phyloP scores from a whole-genome alignment of 352 stramenopile species.

The Pseudoperonospora humuli region DNA sequence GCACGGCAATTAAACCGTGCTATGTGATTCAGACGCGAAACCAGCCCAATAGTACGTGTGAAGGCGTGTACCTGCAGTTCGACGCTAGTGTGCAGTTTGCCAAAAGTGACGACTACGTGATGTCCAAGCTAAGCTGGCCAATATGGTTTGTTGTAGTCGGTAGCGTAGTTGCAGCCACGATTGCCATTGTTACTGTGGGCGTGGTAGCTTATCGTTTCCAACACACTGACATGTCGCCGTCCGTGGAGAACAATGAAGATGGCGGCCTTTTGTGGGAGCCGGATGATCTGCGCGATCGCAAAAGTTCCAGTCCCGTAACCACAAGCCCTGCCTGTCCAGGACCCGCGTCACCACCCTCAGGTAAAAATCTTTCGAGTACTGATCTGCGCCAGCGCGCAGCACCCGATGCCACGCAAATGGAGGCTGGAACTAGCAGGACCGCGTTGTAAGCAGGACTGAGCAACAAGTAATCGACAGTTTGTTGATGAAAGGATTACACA shows the following conservation, averaged over 20 bases:
- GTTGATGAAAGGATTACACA: conserved; percentile 3
- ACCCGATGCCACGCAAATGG: conserved; percentile 14
- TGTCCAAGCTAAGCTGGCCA: conserved; percentile 44
- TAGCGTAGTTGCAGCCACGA: conserved; percentile 44
- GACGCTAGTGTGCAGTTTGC: conserved; percentile 49
- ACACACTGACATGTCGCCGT: conserved; percentile 15
- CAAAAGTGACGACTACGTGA: conserved; percentile 48
- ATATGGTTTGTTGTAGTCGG: conserved; percentile 49
- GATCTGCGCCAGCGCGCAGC: conserved; percentile 24
- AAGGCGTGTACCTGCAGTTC: conserved; percentile 61
- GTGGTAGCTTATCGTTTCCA: conserved; percentile 45
- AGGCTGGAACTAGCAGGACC: conserved; percentile 11
- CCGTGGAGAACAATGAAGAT: conserved; percentile 18
- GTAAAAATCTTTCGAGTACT: conserved; percentile 1
- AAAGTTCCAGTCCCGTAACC: conserved; percentile 4
- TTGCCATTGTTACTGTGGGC: conserved; percentile 34
- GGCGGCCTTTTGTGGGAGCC: conserved; percentile 28
- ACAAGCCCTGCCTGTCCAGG: conserved; percentile 10
- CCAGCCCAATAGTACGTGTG: conserved; percentile 44
- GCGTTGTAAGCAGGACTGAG: conserved; percentile 12
- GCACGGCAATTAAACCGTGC: conserved; percentile 39
- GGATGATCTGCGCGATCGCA: conserved; percentile 15
- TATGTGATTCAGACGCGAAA: conserved; percentile 72
- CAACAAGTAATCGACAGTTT: conserved; percentile 9
- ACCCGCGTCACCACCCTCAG: conserved; percentile 12